Evolutionary conservation across 2,329 filamentous ascomycete species (phyloP).

Genomic region (Penicillium sp.): DNA sequence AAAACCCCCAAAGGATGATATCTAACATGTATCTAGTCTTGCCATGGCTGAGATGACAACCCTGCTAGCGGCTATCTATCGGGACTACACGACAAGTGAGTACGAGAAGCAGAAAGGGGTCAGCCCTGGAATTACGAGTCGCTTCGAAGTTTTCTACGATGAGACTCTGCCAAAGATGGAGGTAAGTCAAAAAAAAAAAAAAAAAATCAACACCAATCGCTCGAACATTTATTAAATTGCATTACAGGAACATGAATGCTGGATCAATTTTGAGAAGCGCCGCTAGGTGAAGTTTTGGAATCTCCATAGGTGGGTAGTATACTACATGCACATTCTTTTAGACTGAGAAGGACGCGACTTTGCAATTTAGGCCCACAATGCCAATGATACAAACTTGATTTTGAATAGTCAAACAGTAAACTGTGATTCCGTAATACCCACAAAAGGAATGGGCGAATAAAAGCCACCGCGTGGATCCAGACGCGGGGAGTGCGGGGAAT

Average conservation of each 20-base stretch:
- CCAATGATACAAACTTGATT: too few species aligned
- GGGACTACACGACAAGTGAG: slow-evolving; percentile 41
- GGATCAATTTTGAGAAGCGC: background rate
- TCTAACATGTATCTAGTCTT: slow-evolving; percentile 32
- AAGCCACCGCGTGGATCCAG: background rate
- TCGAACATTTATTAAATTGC: background rate
- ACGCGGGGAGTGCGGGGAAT: background rate
- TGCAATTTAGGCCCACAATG: too few species aligned
- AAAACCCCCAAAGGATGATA: background rate
- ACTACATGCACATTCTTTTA: too few species aligned
- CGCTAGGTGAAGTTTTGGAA: background rate
- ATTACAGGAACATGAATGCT: background rate
- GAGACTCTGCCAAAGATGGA: slow-evolving; percentile 19
- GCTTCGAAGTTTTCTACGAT: slow-evolving; percentile 34
- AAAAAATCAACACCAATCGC: background rate
- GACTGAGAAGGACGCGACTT: too few species aligned
- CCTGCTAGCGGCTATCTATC: slow-evolving; percentile 47
- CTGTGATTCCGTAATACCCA: too few species aligned
- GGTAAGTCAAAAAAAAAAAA: slow-evolving; percentile 3
- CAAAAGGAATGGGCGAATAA: background rate
- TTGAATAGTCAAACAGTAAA: too few species aligned
- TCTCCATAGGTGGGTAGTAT: too few species aligned
- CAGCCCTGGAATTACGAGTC: slow-evolving; percentile 29
- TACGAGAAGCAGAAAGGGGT: slow-evolving; percentile 22
- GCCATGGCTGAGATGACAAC: slow-evolving; percentile 55